Conservation (phyloP, 1,139 yeast species). For the Suhomyces guaymorum region DNA sequence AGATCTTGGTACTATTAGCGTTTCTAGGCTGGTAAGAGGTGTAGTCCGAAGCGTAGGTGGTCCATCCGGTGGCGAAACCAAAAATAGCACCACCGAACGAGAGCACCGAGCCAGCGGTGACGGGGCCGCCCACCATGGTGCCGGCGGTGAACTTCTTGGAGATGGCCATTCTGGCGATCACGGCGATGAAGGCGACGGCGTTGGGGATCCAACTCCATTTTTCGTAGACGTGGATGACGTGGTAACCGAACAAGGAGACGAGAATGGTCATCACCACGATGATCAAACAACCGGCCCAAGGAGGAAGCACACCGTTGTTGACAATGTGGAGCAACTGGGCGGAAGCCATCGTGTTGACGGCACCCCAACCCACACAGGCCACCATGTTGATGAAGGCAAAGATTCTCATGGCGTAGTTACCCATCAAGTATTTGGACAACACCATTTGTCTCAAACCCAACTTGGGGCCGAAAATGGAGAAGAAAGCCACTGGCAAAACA, state of each 20-base stretch:
- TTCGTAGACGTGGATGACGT: slow-evolving; percentile 77
- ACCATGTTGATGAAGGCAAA: slow-evolving; percentile 76
- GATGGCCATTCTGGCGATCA: slow-evolving; percentile 74
- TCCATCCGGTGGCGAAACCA: slow-evolving; percentile 96
- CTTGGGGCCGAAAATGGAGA: slow-evolving; percentile 79
- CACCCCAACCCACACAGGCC: slow-evolving; percentile 96
- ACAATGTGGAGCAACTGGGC: slow-evolving; percentile 83
- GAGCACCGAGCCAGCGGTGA: slow-evolving; percentile 73
- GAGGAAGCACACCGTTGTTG: slow-evolving; percentile 70
- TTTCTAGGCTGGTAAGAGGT: slow-evolving; percentile 78
- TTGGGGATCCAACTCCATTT: slow-evolving; percentile 90
- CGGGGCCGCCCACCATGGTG: slow-evolving; percentile 48
- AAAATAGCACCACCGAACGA: slow-evolving; percentile 83
- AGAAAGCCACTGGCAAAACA: slow-evolving; percentile 75
- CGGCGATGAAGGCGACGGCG: slow-evolving; percentile 65
- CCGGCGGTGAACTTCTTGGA: slow-evolving; percentile 59
- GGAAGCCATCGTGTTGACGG: slow-evolving; percentile 86
- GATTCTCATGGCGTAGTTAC: slow-evolving; percentile 72
- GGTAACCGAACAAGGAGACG: slow-evolving; percentile 86
- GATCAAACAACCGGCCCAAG: slow-evolving; percentile 88
- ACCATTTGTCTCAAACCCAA: slow-evolving; percentile 90
- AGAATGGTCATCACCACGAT: slow-evolving; percentile 67
- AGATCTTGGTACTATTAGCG: slow-evolving; percentile 58
- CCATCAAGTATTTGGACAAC: slow-evolving; percentile 74
- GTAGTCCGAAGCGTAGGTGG: slow-evolving; percentile 89